A percentile compares a stretch with the other conserved stretches of the same genome.
phyloP scores from a whole-genome alignment of 2,329 filamentous ascomycete species.

The Nakataea oryzae region DNA sequence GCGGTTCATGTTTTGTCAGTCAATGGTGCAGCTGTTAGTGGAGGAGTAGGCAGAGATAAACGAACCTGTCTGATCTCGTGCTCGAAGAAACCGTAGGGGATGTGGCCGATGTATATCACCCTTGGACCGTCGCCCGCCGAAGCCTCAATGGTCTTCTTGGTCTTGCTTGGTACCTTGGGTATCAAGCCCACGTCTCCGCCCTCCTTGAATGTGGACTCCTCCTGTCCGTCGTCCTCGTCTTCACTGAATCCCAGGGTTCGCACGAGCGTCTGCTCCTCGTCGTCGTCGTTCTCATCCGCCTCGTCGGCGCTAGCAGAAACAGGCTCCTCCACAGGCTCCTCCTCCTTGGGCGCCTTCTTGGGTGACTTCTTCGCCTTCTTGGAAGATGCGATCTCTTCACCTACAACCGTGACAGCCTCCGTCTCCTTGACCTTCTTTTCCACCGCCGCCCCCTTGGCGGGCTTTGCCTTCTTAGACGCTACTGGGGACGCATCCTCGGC shows the following conservation, averaged over 20 bases:
- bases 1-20: not conserved
- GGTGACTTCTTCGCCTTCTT: not conserved
- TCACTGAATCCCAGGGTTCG: conserved; percentile 8
- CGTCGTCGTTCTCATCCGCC: conserved; percentile 2
- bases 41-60: not conserved
- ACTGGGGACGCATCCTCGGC: conserved; percentile 15
- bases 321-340: conserved; percentile 29
- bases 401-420: not conserved
- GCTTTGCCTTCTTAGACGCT: conserved; percentile 14
- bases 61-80: conserved; percentile 63
- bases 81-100: conserved; percentile 75
- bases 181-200: conserved; percentile 41
- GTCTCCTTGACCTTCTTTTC: conserved; percentile 1
- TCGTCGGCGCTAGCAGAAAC: conserved; percentile 15
- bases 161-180: conserved; percentile 34
- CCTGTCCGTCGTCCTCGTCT: conserved; percentile 7
- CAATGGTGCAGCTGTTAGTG: not conserved
- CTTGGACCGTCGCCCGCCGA: conserved; percentile 49
- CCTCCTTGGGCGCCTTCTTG: conserved; percentile 12
- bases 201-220: conserved; percentile 25
- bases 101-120: conserved; percentile 77
- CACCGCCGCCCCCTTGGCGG: not conserved
- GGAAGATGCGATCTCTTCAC: not conserved
- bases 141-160: conserved; percentile 30
- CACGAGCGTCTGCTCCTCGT: conserved; percentile 9